A percentile compares a stretch with the other conserved stretches of the same genome.
phyloP scores from a whole-genome alignment of 202 grass and related monocot genomes.

The Bolboschoenoplectus hybrid region DNA sequence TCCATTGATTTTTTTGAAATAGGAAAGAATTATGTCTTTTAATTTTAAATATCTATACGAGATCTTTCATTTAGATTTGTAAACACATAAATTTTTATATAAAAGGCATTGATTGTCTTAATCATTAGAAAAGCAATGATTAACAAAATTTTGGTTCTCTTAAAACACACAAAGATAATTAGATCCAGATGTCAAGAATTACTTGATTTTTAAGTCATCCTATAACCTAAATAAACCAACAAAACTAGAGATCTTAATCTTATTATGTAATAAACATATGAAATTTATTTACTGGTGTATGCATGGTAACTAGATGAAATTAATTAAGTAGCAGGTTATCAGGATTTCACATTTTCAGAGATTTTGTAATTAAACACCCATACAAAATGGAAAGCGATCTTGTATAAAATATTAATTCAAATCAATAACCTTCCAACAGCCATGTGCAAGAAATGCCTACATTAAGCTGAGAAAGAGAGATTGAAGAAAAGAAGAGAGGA shows the following conservation, averaged over 20 bases:
- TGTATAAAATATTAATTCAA: not conserved
- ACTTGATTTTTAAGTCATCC: not conserved
- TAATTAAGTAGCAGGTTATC: too few species aligned
- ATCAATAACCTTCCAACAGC: constrained; percentile 17
- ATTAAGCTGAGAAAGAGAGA: not conserved
- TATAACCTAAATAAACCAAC: not conserved
- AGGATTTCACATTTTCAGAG: not conserved
- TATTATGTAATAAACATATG: too few species aligned
- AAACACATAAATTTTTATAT: too few species aligned
- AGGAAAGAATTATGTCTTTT: too few species aligned
- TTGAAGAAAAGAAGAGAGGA: not conserved
- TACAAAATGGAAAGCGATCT: not conserved
- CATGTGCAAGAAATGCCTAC: constrained; percentile 10
- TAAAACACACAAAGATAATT: not conserved
- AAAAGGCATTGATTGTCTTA: too few species aligned
- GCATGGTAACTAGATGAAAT: too few species aligned
- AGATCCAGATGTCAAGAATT: not conserved
- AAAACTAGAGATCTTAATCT: not conserved
- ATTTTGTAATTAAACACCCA: not conserved
- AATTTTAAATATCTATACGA: too few species aligned
- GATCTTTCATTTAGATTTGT: too few species aligned
- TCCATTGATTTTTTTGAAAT: too few species aligned
- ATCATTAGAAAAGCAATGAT: too few species aligned
- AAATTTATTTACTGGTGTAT: too few species aligned
- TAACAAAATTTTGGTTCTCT: too few species aligned